Evolutionary conservation across 2,329 filamentous ascomycete genomes (phyloP).

Genomic region (Falciphora oryzae): DNA sequence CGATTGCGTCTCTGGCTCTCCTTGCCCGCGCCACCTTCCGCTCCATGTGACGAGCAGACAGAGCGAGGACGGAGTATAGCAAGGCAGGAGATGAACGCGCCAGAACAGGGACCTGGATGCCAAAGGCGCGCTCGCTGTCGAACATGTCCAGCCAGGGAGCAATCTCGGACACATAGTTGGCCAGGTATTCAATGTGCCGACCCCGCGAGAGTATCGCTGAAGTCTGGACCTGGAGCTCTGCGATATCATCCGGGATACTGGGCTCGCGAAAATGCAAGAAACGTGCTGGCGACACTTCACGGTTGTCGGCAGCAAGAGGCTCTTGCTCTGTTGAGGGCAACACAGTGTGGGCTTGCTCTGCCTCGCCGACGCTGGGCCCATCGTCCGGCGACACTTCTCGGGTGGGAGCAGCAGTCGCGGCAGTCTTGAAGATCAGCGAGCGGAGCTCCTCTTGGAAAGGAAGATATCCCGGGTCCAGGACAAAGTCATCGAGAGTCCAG

Average conservation of each 20-base stretch:
- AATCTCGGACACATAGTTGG: conserved; percentile 18
- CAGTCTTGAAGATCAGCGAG: conserved; percentile 39
- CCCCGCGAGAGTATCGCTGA: conserved; percentile 25
- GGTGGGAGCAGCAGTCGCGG: conserved; percentile 36
- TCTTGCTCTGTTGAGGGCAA: background rate
- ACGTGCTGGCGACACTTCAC: background rate
- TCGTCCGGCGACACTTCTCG: conserved; percentile 29
- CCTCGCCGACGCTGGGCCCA: background rate
- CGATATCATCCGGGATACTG: conserved; percentile 9
- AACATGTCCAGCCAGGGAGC: conserved; percentile 14
- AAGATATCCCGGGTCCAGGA: conserved; percentile 35
- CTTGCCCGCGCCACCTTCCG: conserved; percentile 36
- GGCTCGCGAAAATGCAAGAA: background rate
- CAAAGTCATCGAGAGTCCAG: conserved; percentile 25
- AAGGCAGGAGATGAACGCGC: conserved; percentile 41
- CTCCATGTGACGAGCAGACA: conserved; percentile 50
- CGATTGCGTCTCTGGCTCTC: too few relatives aligned
- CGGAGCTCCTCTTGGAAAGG: conserved; percentile 41
- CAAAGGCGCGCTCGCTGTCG: conserved; percentile 46
- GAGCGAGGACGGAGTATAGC: conserved; percentile 45
- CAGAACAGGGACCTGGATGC: conserved; percentile 43
- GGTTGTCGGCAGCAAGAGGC: conserved; percentile 13
- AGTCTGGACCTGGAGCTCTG: conserved; percentile 14
- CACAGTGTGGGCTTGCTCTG: background rate
- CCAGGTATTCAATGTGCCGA: conserved; percentile 33